Percentiles rank a stretch among this genome's conserved stretches.
phyloP scores from a whole-genome alignment of 768 basidiomycete species.

The Boletus sp. region DNA sequence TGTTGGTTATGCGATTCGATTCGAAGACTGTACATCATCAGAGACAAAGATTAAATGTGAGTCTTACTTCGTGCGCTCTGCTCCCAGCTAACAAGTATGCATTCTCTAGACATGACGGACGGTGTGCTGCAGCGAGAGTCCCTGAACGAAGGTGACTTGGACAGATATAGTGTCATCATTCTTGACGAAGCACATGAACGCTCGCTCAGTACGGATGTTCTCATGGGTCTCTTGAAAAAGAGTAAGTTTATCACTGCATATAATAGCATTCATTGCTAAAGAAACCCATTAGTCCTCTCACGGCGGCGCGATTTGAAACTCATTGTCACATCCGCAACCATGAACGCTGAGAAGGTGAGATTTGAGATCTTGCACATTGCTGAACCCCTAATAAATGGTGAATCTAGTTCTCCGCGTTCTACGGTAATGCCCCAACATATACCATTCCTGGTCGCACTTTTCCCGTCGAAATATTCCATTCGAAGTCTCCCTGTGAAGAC shows the following conservation, averaged over 20 bases:
- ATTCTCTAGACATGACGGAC: slow-evolving; percentile 88
- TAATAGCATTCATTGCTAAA: not conserved
- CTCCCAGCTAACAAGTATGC: not conserved
- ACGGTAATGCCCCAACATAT: slow-evolving; percentile 91
- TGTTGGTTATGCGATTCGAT: slow-evolving; percentile 97
- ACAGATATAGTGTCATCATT: slow-evolving; percentile 95
- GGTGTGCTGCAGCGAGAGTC: slow-evolving; percentile 98
- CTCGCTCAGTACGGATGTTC: slow-evolving; percentile 93
- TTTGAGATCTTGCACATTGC: not conserved
- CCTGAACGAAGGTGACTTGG: slow-evolving; percentile 96
- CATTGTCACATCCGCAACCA: slow-evolving; percentile 97
- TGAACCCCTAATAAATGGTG: not conserved
- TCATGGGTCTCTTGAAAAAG: slow-evolving; percentile 95
- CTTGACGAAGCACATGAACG: slow-evolving; percentile 99
- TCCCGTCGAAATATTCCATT: slow-evolving; percentile 94
- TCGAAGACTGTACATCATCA: slow-evolving; percentile 93
- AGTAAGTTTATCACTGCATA: slow-evolving; percentile 49
- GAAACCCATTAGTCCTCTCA: slow-evolving; percentile 60
- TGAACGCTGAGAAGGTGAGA: slow-evolving; percentile 96
- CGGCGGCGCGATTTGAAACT: slow-evolving; percentile 91
- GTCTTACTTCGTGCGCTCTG: slow-evolving; percentile 23
- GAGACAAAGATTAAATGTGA: slow-evolving; percentile 97
- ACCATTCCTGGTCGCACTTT: slow-evolving; percentile 95
- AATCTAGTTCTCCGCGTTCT: slow-evolving; percentile 90
- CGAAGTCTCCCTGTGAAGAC: slow-evolving; percentile 98